Conservation (phyloP, 2,329 filamentous ascomycete species). For the Trichoderma endophyticum region DNA sequence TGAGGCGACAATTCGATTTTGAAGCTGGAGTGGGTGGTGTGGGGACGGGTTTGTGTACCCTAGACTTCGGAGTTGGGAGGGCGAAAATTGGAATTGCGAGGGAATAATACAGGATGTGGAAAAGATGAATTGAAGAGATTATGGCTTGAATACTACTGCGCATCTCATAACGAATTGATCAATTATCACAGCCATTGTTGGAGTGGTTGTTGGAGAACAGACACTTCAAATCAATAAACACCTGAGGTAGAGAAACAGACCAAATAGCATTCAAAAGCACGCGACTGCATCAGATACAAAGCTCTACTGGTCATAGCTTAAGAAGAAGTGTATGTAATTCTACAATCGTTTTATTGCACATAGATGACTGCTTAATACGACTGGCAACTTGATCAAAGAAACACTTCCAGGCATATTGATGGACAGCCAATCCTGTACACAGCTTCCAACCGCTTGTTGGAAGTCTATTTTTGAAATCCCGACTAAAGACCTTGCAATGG, state of each 20-base stretch:
- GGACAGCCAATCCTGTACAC: no score
- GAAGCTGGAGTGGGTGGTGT: not conserved
- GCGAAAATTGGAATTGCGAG: not conserved
- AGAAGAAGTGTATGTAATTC: not conserved
- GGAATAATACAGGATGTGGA: not conserved
- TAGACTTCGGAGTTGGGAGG: not conserved
- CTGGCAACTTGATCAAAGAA: not conserved
- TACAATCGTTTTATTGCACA: not conserved
- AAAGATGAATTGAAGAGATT: not conserved
- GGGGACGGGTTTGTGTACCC: not conserved
- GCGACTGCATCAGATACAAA: not conserved
- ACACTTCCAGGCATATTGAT: not conserved
- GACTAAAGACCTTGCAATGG: no score
- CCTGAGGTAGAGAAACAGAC: no score
- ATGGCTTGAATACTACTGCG: no score
- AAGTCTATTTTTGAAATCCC: not conserved
- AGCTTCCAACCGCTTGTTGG: not conserved
- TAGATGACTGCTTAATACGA: not conserved
- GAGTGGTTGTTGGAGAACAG: not conserved
- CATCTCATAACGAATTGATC: no score
- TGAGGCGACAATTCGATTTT: not conserved
- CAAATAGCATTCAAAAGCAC: not conserved
- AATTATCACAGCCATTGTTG: not conserved
- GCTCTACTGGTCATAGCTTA: not conserved
- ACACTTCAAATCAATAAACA: not conserved